phyloP scores from a whole-genome alignment of 2,329 filamentous ascomycete species.

The Apiospora hydei region DNA sequence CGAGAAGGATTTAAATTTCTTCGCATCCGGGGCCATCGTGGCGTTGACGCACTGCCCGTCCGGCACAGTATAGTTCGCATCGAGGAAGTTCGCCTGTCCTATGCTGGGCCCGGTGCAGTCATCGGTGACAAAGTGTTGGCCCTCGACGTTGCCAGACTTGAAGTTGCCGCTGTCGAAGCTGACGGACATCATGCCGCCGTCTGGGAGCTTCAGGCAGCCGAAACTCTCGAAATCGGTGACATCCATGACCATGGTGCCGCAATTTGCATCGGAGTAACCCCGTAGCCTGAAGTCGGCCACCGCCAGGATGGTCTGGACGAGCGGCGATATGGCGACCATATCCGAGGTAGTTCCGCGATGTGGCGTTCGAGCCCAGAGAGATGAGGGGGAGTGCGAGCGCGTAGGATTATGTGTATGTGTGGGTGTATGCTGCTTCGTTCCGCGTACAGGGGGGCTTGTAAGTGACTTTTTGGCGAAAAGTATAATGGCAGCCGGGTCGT shows the following conservation, averaged over 20 bases:
- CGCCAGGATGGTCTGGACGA: not conserved
- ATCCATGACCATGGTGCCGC: not conserved
- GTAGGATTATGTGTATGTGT: not conserved
- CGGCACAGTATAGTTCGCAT: constrained; percentile 14
- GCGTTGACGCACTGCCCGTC: constrained; percentile 19
- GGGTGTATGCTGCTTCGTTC: not conserved
- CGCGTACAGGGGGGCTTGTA: not conserved
- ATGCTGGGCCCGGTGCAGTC: constrained; percentile 20
- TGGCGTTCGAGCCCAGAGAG: not conserved
- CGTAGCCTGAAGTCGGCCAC: not conserved
- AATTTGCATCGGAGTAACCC: constrained; percentile 8
- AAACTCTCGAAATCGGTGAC: constrained; percentile 16
- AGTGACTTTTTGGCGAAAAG: not conserved
- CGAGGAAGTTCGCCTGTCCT: constrained; percentile 21
- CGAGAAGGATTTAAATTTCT: constrained; percentile 4
- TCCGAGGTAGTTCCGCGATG: not conserved
- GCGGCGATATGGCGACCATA: not conserved
- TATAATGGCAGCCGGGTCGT: not conserved
- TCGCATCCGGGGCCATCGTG: constrained; percentile 8
- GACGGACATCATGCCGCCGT: not conserved
- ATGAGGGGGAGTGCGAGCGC: not conserved
- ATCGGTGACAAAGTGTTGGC: constrained; percentile 2
- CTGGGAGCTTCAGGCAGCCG: not conserved
- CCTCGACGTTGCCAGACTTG: constrained; percentile 5
- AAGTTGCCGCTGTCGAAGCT: constrained; percentile 22